Conservation (phyloP, 202 grass and related monocot species). For the Zoysia matrella region DNA sequence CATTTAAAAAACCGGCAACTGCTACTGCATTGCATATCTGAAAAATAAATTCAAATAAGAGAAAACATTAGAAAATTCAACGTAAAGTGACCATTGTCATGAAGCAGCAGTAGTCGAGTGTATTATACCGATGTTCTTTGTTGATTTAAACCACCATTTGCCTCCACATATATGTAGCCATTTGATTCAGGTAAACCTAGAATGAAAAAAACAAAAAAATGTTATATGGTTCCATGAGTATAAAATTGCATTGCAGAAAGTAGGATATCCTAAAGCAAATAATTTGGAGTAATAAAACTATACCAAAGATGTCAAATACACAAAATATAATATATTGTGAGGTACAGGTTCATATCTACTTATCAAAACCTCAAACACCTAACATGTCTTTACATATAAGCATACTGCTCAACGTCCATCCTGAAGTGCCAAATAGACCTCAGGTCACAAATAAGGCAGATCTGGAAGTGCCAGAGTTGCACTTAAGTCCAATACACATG, state of each 20-base stretch:
- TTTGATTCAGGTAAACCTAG: conserved; percentile 88
- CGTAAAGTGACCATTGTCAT: conserved; percentile 6
- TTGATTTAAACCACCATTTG: conserved; percentile 77
- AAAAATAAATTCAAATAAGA: conserved; percentile 23
- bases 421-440: not conserved
- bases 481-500: not conserved
- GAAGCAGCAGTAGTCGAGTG: conserved; percentile 23
- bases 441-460: not conserved
- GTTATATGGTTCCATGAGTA: conserved; percentile 32
- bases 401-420: not conserved
- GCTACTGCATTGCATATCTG: conserved; percentile 99
- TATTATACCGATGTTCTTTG: conserved; percentile 46
- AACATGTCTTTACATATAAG: not conserved
- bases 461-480: not conserved
- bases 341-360: not conserved
- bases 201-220: conserved; percentile 31
- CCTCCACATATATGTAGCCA: conserved; percentile 95
- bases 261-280: conserved; percentile 3
- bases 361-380: not conserved
- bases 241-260: conserved; percentile 16
- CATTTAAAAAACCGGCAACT: conserved; percentile 95
- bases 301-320: conserved; percentile 8
- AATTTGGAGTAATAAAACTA: conserved; percentile 19
- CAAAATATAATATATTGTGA: conserved; percentile 1
- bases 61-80: conserved; percentile 35